Base-by-base conservation (phyloP, 2,329 filamentous ascomycete species). In the Stromatinia cepivora region DNA sequence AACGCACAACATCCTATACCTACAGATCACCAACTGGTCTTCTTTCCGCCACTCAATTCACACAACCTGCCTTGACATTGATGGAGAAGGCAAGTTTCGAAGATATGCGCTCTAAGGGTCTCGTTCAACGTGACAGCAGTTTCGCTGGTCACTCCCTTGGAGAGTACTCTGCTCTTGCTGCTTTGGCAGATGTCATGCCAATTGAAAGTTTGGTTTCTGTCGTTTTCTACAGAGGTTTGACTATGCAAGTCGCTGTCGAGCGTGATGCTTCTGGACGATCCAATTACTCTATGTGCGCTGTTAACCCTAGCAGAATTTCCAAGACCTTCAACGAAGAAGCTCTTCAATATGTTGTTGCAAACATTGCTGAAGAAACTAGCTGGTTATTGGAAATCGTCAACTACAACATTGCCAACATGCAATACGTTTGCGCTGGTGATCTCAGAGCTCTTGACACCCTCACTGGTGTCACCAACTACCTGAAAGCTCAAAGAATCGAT, bases 41-140 rank as follows among this genome's bases (percentile, higher is more conserved):
- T 67, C 87, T 99, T 52, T 99, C 95, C 50, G 95, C 96, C 5
- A 99, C 95, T 6, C 95, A 99, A 79, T 99, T 99, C 84, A 99
- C 95, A 0, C 95, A 99, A 82, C 95, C 95, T 46, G 95, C 95
- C 64, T 84, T 99, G 76, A 99, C 95, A 0, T 87, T 99, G 63
- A 99, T 99, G 96, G 95, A 99, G 85, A 99, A 99, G 87, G 95
- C 95, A 70, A 97, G 93, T 77, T 99, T 99, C 76, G 95, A 98
- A 82, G 96, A 99, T 81, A 98, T 99, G 95, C 93, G 93, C 78
- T 87, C 93, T 76, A 98, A 97, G 86, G 95, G 96, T 71, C 88
- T 99, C 46, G 94, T 99, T 45, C 93, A 97, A 76, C 87, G 93
- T 70, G 94, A 98, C 84, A 97, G 93, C 86, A 97, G 92, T 75